Evolutionary conservation across 2,329 filamentous ascomycete genomes (phyloP), one percentile per base, ranked within the genome.

Genomic region (Calonectria henricotiae): DNA sequence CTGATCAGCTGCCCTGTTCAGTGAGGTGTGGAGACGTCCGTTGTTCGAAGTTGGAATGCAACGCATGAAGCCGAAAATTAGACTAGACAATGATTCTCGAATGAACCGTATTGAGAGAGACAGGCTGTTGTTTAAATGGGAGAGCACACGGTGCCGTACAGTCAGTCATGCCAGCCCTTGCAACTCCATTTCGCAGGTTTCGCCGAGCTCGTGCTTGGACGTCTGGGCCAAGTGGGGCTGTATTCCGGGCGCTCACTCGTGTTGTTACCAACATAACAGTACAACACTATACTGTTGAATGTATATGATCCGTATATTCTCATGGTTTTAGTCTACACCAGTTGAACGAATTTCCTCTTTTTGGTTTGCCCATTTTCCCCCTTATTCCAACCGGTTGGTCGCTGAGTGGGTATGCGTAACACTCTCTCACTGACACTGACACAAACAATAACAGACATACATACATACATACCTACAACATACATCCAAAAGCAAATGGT

Each of bases 151-250:
- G 17, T 15, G 17, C 32, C 54, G 9, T 37, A 8, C 25, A 15
- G 49, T 32, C 30, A 20, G 43, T 25, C n/a, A 44, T 27, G 35
- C 27, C 61, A 55, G 37, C 47, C n/a, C 37, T 61, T 30, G 43
- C 32, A 43, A 37, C 43, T 65, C 41, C 43, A 44, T 32, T 62
- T 69, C 67, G 67, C 67, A 47, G 30, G 44, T 46, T 47, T 69
- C 67, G 67, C 67, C 67, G 67, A 69, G 67, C 62, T 62, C 58
- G 27, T n/a, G 49, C 63, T 39, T 51, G 61, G 44, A 32, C 43
- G 43, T 58, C 44, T 54, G 30, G n/a, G 54, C 44, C 25, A 61
- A 65, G 67, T 69, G 67, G 67, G 66, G 58, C 37, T 46, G 17
- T 25, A 27, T 35, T 55, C 39, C 65, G 12, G 54, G 46, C 54